phyloP scores from a whole-genome alignment of 768 basidiomycete species.

The Dacryopinax primogenitus region DNA sequence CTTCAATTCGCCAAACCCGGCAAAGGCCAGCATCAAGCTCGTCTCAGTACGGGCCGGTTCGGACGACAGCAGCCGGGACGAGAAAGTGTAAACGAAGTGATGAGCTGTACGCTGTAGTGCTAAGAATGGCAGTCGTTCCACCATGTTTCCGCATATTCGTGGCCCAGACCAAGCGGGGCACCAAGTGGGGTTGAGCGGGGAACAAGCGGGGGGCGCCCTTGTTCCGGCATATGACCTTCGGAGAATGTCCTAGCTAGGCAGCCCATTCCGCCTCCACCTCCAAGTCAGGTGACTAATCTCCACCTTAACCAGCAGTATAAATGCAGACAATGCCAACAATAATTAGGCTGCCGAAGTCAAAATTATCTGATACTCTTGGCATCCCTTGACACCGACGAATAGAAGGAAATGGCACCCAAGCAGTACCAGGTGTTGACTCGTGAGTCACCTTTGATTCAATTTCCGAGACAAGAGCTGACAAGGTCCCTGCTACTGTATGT shows the following conservation, averaged over 20 bases:
- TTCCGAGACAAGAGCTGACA: too few species aligned
- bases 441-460: too few species aligned
- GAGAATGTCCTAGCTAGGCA: neutral
- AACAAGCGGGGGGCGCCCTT: too few species aligned
- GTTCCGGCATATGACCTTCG: too few species aligned
- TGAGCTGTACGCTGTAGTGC: neutral
- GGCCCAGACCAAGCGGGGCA: too few species aligned
- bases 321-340: neutral
- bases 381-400: neutral
- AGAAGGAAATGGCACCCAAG: conserved; percentile 6
- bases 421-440: conserved; percentile 2
- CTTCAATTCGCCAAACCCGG: conserved; percentile 20
- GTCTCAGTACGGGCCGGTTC: neutral
- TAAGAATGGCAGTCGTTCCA: neutral
- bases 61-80: conserved; percentile 3
- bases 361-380: neutral
- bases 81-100: neutral
- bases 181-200: too few species aligned
- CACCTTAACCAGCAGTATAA: neutral
- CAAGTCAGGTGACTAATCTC: neutral
- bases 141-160: neutral
- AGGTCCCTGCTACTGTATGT: neutral
- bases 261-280: neutral
- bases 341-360: neutral
- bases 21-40: neutral